These are phyloP conservation scores for Blumeria graminis DNA, from an alignment of 2,329 filamentous ascomycete genomes.

Conservation along the genomic window DNA sequence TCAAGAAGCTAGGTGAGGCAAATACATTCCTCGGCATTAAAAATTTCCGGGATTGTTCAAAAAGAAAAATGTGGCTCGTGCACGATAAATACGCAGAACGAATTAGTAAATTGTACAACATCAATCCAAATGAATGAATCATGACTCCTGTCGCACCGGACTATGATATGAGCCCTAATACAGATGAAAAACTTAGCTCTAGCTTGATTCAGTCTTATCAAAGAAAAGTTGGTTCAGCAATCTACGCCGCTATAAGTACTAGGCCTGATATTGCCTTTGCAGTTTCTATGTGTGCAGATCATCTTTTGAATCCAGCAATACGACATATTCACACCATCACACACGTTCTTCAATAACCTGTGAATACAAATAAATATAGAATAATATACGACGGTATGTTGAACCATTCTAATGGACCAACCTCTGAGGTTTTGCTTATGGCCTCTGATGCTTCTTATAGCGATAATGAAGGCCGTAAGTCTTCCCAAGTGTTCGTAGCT, in stretches of 20 bases:
- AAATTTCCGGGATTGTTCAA: not conserved
- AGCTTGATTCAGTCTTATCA: not conserved
- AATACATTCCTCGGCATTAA: not conserved
- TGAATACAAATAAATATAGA: not conserved
- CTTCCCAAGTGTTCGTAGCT: not conserved
- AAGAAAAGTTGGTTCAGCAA: not conserved
- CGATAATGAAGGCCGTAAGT: not conserved
- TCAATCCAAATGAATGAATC: not conserved
- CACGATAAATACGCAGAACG: not conserved
- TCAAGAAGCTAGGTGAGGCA: not conserved
- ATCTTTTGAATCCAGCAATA: not conserved
- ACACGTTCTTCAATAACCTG: not conserved
- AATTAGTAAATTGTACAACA: not conserved
- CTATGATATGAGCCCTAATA: not conserved
- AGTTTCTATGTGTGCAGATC: slow-evolving; percentile 1
- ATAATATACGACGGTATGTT: not conserved
- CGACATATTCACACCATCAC: not conserved
- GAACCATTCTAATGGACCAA: no score
- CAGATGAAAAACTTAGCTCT: not conserved
- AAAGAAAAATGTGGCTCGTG: not conserved
- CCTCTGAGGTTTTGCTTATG: not conserved
- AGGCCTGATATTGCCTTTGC: slow-evolving; percentile 1
- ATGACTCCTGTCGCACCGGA: not conserved
- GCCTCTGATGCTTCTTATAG: not conserved
- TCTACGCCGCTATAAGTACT: not conserved